Conservation (phyloP, 1,139 yeast species). For the Hansenula anomala region DNA sequence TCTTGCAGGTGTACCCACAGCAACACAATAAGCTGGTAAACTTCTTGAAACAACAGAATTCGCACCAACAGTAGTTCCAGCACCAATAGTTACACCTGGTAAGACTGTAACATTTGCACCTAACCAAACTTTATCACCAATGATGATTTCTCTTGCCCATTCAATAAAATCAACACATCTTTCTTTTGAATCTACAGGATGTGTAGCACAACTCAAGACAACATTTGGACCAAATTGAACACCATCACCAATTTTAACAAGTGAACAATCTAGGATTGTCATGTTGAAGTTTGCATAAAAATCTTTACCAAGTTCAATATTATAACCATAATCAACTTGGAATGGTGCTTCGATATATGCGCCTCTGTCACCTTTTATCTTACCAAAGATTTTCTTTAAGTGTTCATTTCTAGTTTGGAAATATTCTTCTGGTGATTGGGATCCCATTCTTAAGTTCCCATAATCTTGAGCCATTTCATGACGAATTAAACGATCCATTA, state of each 20-base stretch:
- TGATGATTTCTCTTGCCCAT: conserved; percentile 48
- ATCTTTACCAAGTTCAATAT: conserved; percentile 42
- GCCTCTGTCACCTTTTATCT: conserved; percentile 28
- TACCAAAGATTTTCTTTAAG: conserved; percentile 41
- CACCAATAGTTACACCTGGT: conserved; percentile 67
- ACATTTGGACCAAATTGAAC: conserved; percentile 65
- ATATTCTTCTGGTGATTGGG: conserved; percentile 29
- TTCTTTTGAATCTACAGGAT: conserved; percentile 48
- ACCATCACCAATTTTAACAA: conserved; percentile 57
- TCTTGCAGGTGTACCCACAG: conserved; percentile 58
- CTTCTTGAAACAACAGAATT: conserved; percentile 58
- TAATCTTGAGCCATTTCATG: conserved; percentile 37
- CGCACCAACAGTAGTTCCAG: conserved; percentile 61
- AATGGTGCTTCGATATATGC: conserved; percentile 49
- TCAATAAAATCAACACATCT: conserved; percentile 41
- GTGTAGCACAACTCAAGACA: conserved; percentile 56
- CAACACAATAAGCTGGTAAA: conserved; percentile 48
- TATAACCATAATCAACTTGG: conserved; percentile 55
- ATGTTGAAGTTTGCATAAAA: conserved; percentile 54
- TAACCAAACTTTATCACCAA: conserved; percentile 66
- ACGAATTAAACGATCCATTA: conserved; percentile 23
- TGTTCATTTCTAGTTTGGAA: conserved; percentile 33
- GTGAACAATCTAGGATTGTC: conserved; percentile 54
- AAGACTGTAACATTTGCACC: conserved; percentile 50
- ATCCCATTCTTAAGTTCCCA: too few species aligned